Conservation (phyloP, 1,139 yeast genomes). For the Zhuliangozyma blackwelliae region DNA sequence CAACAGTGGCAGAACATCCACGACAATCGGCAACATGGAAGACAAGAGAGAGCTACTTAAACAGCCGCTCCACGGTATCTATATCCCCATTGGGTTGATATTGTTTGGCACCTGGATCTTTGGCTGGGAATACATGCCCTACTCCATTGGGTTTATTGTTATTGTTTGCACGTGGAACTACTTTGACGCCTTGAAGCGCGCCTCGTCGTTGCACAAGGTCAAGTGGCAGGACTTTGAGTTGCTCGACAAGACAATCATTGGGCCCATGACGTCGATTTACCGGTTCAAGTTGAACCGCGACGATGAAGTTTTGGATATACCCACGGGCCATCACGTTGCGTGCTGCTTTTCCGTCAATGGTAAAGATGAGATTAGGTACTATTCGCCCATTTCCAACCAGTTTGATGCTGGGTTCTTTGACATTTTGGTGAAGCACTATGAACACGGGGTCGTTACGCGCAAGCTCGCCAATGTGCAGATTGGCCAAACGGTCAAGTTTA, state of each 20-base stretch:
- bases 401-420: slow-evolving; percentile 71
- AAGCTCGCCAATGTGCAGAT: slow-evolving; percentile 58
- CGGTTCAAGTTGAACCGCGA: slow-evolving; percentile 61
- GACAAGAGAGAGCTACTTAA: slow-evolving; percentile 50
- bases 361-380: slow-evolving; percentile 61
- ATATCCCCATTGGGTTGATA: slow-evolving; percentile 60
- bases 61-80: slow-evolving; percentile 68
- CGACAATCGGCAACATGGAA: slow-evolving; percentile 20
- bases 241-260: slow-evolving; percentile 65
- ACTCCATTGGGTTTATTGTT: slow-evolving; percentile 44
- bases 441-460: slow-evolving; percentile 63
- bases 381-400: slow-evolving; percentile 70
- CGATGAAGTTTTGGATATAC: slow-evolving; percentile 58
- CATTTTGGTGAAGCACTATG: slow-evolving; percentile 67
- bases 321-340: slow-evolving; percentile 75
- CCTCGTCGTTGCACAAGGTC: slow-evolving; percentile 44
- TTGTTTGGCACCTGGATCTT: slow-evolving; percentile 59
- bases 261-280: slow-evolving; percentile 67
- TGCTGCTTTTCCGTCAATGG: slow-evolving; percentile 54
- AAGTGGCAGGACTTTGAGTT: slow-evolving; percentile 65
- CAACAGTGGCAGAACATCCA: neutral
- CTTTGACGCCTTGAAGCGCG: slow-evolving; percentile 44
- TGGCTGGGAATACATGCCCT: slow-evolving; percentile 48
- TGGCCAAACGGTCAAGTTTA: slow-evolving; percentile 64
- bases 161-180: slow-evolving; percentile 45